phyloP scores from a whole-genome alignment of 179 eudicot genomes.

The Patellifolia procumbens region DNA sequence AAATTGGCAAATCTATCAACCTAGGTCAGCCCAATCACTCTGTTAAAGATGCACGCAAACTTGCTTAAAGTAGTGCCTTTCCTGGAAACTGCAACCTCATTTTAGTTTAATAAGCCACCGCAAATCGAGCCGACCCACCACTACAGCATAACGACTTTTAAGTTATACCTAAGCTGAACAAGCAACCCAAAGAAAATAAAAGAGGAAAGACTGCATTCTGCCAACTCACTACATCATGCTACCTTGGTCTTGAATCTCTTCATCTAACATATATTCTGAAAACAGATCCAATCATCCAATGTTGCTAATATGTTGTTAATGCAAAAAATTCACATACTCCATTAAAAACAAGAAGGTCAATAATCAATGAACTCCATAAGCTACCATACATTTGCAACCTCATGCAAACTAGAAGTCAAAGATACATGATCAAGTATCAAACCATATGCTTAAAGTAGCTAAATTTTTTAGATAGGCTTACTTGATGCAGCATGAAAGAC shows the following conservation, averaged over 20 bases:
- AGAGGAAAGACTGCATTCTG: neutral
- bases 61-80: neutral
- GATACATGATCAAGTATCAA: neutral
- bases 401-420: neutral
- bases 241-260: neutral
- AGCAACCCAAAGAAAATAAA: neutral
- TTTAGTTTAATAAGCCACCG: constrained; percentile 1
- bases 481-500: constrained; percentile 99
- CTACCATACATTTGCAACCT: neutral
- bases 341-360: neutral
- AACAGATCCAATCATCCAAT: neutral
- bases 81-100: neutral
- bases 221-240: neutral
- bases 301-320: neutral
- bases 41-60: neutral
- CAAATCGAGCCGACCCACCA: neutral
- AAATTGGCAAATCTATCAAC: neutral
- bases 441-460: neutral
- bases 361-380: neutral
- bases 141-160: constrained; percentile 4
- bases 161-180: neutral
- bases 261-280: neutral
- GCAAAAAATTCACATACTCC: neutral
- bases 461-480: constrained; percentile 36
- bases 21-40: neutral